Evolutionary conservation across 139 green algal genomes (phyloP).

Genomic region (Picochlorum sp.): DNA sequence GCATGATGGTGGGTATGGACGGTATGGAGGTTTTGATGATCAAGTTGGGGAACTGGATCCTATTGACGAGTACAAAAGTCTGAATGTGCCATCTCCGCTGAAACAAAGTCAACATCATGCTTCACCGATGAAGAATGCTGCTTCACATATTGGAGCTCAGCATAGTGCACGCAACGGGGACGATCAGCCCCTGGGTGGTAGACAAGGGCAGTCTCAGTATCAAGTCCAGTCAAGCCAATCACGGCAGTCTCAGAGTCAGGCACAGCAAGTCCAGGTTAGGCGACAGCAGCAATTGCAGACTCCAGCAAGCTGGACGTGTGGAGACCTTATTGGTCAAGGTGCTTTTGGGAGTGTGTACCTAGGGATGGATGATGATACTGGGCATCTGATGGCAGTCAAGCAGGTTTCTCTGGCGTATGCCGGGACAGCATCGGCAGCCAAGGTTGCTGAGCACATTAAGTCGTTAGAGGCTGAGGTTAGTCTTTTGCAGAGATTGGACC

Average conservation of each 20-base stretch:
- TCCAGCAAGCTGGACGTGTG: slow-evolving; percentile 63
- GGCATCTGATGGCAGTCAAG: slow-evolving; percentile 91
- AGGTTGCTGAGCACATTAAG: slow-evolving; percentile 41
- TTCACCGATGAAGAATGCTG: not conserved
- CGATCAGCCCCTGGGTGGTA: too few species aligned
- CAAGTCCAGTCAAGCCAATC: too few species aligned
- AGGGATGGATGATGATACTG: slow-evolving; percentile 81
- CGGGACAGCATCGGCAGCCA: not conserved
- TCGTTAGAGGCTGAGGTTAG: slow-evolving; percentile 75
- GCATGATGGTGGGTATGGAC: not conserved
- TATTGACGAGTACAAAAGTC: slow-evolving; percentile 16
- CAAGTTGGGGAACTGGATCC: slow-evolving; percentile 4
- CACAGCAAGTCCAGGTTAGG: too few species aligned
- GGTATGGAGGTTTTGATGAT: not conserved
- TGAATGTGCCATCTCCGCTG: slow-evolving; percentile 1
- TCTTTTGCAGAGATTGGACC: slow-evolving; percentile 64
- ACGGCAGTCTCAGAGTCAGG: too few species aligned
- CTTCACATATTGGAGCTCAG: not conserved
- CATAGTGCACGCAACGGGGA: too few species aligned
- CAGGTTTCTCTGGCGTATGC: slow-evolving; percentile 43
- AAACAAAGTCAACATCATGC: not conserved
- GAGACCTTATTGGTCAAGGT: slow-evolving; percentile 80
- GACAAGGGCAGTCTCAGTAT: too few species aligned
- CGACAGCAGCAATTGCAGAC: too few species aligned
- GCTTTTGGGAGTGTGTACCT: slow-evolving; percentile 88